Evolutionary conservation across 202 grass and related monocot species (phyloP).

Genomic region (Zizania palustris): DNA sequence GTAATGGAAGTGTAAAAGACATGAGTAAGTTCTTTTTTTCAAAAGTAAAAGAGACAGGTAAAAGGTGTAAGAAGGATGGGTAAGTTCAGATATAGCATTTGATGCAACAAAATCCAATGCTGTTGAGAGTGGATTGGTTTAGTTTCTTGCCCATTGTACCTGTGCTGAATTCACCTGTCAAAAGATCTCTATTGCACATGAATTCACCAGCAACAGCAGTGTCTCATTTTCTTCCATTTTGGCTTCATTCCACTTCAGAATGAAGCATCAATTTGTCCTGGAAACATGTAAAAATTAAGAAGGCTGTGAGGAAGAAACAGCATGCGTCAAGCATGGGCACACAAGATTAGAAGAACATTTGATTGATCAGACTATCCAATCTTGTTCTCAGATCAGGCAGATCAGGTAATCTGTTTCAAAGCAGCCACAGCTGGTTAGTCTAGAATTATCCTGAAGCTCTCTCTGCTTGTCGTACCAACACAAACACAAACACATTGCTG

Average conservation of each 20-base stretch:
- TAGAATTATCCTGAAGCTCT: conserved; percentile 4
- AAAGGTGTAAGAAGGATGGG: neutral
- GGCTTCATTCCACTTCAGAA: neutral
- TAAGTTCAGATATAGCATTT: neutral
- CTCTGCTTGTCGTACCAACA: neutral
- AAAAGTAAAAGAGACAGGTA: neutral
- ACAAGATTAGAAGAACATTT: neutral
- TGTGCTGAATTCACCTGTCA: neutral
- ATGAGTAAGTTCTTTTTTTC: no score
- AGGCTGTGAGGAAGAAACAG: neutral
- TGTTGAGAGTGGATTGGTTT: neutral
- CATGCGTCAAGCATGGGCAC: neutral
- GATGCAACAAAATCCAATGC: neutral
- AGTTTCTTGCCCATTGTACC: neutral
- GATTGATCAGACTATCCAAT: neutral
- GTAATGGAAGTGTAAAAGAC: conserved; percentile 5
- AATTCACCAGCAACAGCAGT: neutral
- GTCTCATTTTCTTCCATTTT: neutral
- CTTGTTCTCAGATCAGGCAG: neutral
- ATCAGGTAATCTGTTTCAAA: conserved; percentile 31
- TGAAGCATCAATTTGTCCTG: neutral
- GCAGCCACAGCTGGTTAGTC: conserved; percentile 8
- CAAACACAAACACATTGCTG: no score
- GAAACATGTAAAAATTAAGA: neutral
- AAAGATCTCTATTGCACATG: no score